Evolutionary conservation across 805 yeast species (phyloP), one percentile per base, ranked within the genome.

Genomic region (Candida maris): DNA sequence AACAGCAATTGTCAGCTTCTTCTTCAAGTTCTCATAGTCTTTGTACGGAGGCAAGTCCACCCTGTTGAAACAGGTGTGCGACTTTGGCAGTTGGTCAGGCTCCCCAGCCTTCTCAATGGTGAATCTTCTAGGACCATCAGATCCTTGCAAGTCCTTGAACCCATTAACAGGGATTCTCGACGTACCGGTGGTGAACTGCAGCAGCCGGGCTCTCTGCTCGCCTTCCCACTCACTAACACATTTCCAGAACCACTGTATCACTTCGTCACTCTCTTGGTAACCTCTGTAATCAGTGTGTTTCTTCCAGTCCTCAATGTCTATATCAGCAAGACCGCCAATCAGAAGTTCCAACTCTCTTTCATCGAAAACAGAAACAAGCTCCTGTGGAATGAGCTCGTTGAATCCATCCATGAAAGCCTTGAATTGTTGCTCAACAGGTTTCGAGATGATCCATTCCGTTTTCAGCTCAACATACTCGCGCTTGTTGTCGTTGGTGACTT

Each of bases 31-130:
- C 35, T 84, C 96, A 60, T 75, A 85, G 57, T 84, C 89, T 41
- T 73, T 74, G 64, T 93, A 93, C 39, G 94, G 95, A 27, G 99
- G 99, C 56, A 93, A 73, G 68, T 93, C 98, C 36, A 93, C 97
- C 68, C 99, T 85, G 69, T 93, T 93, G 77, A 93, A 93, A 74
- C 99, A 91, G 2, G 99, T 93, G 61, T 93, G 98, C 7, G 96
- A 86, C 64, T 93, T 93, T 30, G 99, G 99, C 54, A 93, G 68
- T 67, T 89, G 96, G 55, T 79, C 81, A 22, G 83, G 57, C 61
- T 91, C 97, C 40, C 98, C 98, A 7, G 97, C 97, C 63, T 89
- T 89, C 63, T 93, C 99, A 61, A 93, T 91, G 5, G 99, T 93
- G 64, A 93, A 93, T 60, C 97, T 79, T 74, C 99, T 85, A 36